Base-by-base conservation (phyloP, 768 basidiomycete species). In the Boletellus ananiceps region DNA sequence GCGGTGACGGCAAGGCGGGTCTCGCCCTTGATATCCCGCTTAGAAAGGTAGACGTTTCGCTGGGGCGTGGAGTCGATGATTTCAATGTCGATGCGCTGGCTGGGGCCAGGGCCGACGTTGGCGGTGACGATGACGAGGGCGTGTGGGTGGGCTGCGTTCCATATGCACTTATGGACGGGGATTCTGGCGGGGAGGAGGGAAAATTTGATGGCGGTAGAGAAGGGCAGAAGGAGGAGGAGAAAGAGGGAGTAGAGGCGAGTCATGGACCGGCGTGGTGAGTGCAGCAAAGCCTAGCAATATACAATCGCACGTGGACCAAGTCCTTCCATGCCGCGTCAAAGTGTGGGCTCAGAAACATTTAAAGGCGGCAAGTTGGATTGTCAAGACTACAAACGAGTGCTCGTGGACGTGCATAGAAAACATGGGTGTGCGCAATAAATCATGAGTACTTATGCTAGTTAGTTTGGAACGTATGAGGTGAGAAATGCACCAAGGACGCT, bases 71-170 rank as follows among this genome's bases (percentile, higher is more conserved):
- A 90, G 69, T 98, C 95, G 43, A 96, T 72, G 54, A 99, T 93
- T 64, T 97, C 93, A 56, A 99, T 78, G 74, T 99, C 96, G 32
- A 94, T 77, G 18, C 93, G 81, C 69, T 95, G 93, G 58, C 79
- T 75, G 0, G 70, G 69, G 0, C 86, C 88, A 0, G 84, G 77
- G 0, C 84, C 84, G 27, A 95, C 86, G 63, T 96, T 95, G 38
- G 95, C 93, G 0, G 95, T 97, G 57, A 96, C 93, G 59, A 99
- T 91, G 64, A 97, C 91, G 32, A 98, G 85, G 6, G 90, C 80
- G 59, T 92, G 84, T 6, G 77, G 71, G 61, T 93, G 88, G 8
- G 85, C 95, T 19, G 86, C 74, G 65, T 99, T 96, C 96, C 96
- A 99, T 49, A 98, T 85, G 70, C 95, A 97, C 70, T 92, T 93